These are phyloP conservation scores for Pestalotiopsis sp. DNA, from an alignment of 2,329 filamentous ascomycete genomes.

Conservation along the genomic window DNA sequence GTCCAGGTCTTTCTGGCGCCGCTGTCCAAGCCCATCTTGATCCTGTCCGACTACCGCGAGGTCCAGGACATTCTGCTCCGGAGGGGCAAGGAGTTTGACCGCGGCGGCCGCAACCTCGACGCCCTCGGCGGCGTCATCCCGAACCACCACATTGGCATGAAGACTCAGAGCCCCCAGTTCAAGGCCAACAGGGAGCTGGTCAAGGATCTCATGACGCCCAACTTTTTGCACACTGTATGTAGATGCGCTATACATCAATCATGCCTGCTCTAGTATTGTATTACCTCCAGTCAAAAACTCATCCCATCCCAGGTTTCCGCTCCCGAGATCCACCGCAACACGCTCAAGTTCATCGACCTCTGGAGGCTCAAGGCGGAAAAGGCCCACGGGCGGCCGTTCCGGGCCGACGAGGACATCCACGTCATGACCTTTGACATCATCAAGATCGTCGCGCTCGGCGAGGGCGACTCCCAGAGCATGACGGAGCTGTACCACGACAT, in stretches of 20 bases:
- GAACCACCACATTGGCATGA: constrained; percentile 32
- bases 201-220: constrained; percentile 35
- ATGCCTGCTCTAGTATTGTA: background rate
- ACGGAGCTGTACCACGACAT: constrained; percentile 13
- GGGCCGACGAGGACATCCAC: constrained; percentile 29
- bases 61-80: constrained; percentile 31
- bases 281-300: background rate
- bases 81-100: constrained; percentile 32
- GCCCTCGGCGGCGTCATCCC: constrained; percentile 19
- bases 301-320: constrained; percentile 26
- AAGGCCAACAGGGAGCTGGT: constrained; percentile 31
- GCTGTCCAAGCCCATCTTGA: constrained; percentile 29
- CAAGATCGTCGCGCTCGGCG: constrained; percentile 30
- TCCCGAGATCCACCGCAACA: constrained; percentile 31
- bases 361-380: constrained; percentile 31
- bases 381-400: constrained; percentile 29
- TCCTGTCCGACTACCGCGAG: constrained; percentile 32
- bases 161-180: constrained; percentile 28
- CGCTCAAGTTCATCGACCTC: constrained; percentile 27
- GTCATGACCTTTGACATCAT: constrained; percentile 33
- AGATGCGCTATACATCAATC: too few species aligned
- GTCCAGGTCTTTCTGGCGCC: constrained; percentile 34
- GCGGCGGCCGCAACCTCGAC: constrained; percentile 22
- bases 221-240: constrained; percentile 28
- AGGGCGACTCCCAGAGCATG: constrained; percentile 14